Evolutionary conservation across 2,329 filamentous ascomycete species (phyloP), one percentile per base, ranked within the genome.

Genomic region (Pleurostoma richardsiae): DNA sequence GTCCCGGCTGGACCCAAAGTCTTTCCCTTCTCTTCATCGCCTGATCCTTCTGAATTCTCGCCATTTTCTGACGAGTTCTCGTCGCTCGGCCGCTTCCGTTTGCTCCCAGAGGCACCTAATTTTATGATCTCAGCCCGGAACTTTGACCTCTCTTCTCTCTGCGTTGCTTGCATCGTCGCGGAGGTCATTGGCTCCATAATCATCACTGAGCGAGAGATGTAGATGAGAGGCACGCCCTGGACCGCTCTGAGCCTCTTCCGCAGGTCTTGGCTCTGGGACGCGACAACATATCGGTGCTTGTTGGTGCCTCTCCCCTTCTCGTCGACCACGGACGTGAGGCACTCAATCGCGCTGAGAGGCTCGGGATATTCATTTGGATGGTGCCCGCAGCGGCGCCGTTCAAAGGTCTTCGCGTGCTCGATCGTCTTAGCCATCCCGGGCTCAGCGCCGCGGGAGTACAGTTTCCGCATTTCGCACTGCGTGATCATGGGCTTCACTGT

Each of bases 181-280:
- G 73, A 77, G 19, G 86, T 83, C 85, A 94, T 90, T 10, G 86
- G 86, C 65, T 88, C 81, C 72, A 88, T 75, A 46, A 86, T 83
- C 80, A 92, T 88, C 45, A 95, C 87, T 51, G 84, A 88, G 47
- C 86, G 75, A 53, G 83, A 83, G 54, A 92, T 86, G 62, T 92
- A 92, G 41, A 94, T 79, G 51, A 92, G 64, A 26, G 88, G 88
- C 42, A 89, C 85, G 26, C 86, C 88, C 28, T 80, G 76, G 26
- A 91, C 75, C n/a, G 66, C 68, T 43, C 87, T 76, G 69, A 92
- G 74, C 54, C 72, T 69, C 41, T 76, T 73, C 54, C 88, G 71
- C 41, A 88, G 74, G 39, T 81, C 78, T 28, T 73, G 65, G 52
- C 86, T 84, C 64, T 92, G 88, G 51, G 80, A 85, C 6, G 88